phyloP scores from a whole-genome alignment of 1,284 basidiomycete species.

The Bondarzewia mesenterica region DNA sequence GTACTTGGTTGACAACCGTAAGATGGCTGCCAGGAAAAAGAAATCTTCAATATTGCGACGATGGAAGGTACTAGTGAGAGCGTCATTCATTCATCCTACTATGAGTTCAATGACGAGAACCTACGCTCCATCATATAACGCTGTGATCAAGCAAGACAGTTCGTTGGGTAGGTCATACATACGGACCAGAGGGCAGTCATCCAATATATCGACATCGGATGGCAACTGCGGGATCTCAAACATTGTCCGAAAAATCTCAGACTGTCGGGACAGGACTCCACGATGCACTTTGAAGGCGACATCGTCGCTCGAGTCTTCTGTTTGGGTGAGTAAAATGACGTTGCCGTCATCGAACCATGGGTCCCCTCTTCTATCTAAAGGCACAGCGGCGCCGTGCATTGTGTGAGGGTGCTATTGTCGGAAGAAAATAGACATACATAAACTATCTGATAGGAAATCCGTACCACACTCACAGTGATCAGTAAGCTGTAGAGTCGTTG shows the following conservation, averaged over 20 bases:
- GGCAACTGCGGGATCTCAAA: slow-evolving; percentile 41
- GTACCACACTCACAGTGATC: too few relatives aligned
- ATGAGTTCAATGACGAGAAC: slow-evolving; percentile 18
- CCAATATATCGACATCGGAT: slow-evolving; percentile 26
- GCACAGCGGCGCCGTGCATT: slow-evolving; percentile 4
- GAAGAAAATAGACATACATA: too few relatives aligned
- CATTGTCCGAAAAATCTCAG: slow-evolving; percentile 53
- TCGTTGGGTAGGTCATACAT: slow-evolving; percentile 49
- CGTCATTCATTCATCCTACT: not conserved
- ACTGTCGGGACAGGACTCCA: slow-evolving; percentile 49
- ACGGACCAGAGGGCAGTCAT: slow-evolving; percentile 41
- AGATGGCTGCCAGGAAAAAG: slow-evolving; percentile 42
- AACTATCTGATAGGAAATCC: too few relatives aligned
- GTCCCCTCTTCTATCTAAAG: slow-evolving; percentile 23
- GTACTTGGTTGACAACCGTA: slow-evolving; percentile 53
- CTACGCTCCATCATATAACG: slow-evolving; percentile 51
- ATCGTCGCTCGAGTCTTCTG: slow-evolving; percentile 19
- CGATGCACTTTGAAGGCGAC: slow-evolving; percentile 50
- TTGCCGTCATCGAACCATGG: slow-evolving; percentile 58
- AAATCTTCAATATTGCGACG: slow-evolving; percentile 40
- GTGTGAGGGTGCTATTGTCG: too few relatives aligned
- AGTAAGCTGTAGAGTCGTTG: too few relatives aligned
- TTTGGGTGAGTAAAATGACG: slow-evolving; percentile 36
- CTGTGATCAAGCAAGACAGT: slow-evolving; percentile 43
- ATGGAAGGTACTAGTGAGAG: slow-evolving; percentile 24